Conservation (phyloP, 805 yeast genomes). For the Metschnikowia amazonensis region DNA sequence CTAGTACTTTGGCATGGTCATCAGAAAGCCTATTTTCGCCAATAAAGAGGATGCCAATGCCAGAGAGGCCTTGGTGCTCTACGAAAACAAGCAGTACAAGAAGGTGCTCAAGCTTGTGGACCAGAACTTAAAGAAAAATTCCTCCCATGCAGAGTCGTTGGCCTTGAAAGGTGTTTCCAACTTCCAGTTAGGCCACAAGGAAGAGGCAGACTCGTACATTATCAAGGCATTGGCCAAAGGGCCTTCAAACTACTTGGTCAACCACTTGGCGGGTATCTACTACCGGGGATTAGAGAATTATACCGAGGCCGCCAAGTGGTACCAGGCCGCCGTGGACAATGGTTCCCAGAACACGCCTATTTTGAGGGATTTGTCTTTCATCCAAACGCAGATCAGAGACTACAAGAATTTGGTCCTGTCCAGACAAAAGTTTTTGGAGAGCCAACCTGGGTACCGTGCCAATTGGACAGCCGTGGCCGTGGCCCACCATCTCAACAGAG, state of each 20-base stretch:
- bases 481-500: constrained; percentile 74
- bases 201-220: constrained; percentile 63
- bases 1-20: constrained; percentile 9
- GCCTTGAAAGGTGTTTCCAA: constrained; percentile 80
- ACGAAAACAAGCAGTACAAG: constrained; percentile 83
- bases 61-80: constrained; percentile 75
- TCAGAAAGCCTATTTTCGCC: constrained; percentile 31
- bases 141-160: constrained; percentile 72
- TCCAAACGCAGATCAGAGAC: constrained; percentile 79
- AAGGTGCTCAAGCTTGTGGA: constrained; percentile 79
- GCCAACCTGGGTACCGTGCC: constrained; percentile 77
- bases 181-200: constrained; percentile 52
- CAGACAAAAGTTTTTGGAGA: constrained; percentile 65
- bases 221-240: constrained; percentile 58
- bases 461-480: constrained; percentile 88
- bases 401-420: constrained; percentile 58
- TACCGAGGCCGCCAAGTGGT: constrained; percentile 74
- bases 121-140: constrained; percentile 66
- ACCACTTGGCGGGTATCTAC: constrained; percentile 84
- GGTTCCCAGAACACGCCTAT: constrained; percentile 78
- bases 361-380: constrained; percentile 72
- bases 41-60: constrained; percentile 72
- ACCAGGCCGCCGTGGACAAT: constrained; percentile 66
- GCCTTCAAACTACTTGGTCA: constrained; percentile 61
- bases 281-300: constrained; percentile 68